A percentile compares a stretch with the other conserved stretches of the same genome.
phyloP scores from a whole-genome alignment of 2,329 filamentous ascomycete species.

The Diaporthe sp. region DNA sequence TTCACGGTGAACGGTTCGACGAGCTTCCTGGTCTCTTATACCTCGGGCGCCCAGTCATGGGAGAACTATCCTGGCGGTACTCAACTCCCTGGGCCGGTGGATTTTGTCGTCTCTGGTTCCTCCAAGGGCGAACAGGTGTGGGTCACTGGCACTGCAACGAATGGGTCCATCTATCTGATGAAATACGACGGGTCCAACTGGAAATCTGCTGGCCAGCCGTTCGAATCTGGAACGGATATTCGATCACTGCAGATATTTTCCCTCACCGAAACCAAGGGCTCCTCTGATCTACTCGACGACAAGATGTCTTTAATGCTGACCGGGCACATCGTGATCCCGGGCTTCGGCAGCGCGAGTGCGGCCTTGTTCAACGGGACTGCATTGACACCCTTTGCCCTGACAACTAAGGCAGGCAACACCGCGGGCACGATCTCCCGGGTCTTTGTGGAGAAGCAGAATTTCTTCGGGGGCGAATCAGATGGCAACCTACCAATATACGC shows the following conservation, averaged over 20 bases:
- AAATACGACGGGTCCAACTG: conserved; percentile 84
- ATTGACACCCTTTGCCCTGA: conserved; percentile 84
- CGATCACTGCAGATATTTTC: conserved; percentile 86
- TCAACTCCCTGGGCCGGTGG: conserved; percentile 83
- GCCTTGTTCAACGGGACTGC: conserved; percentile 88
- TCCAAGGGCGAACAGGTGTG: conserved; percentile 81
- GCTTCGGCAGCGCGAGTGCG: conserved; percentile 85
- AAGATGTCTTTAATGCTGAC: conserved; percentile 84
- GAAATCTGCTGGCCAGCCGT: conserved; percentile 71
- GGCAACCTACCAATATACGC: conserved; percentile 36
- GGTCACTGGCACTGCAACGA: conserved; percentile 79
- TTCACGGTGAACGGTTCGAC: conserved; percentile 75
- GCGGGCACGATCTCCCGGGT: conserved; percentile 83
- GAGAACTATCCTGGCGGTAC: conserved; percentile 70
- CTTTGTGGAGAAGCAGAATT: conserved; percentile 85
- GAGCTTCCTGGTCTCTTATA: conserved; percentile 79
- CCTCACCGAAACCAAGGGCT: conserved; percentile 75
- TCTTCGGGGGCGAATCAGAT: conserved; percentile 69
- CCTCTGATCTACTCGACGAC: conserved; percentile 72
- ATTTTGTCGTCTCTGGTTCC: conserved; percentile 80
- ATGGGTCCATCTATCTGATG: conserved; percentile 81
- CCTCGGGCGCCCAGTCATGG: conserved; percentile 77
- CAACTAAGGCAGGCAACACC: conserved; percentile 73
- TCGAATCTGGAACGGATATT: conserved; percentile 77
- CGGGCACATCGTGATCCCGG: conserved; percentile 82